These are phyloP conservation scores for Fraxinus floribunda DNA, from an alignment of 305 asterid species.

Conservation along the genomic window DNA sequence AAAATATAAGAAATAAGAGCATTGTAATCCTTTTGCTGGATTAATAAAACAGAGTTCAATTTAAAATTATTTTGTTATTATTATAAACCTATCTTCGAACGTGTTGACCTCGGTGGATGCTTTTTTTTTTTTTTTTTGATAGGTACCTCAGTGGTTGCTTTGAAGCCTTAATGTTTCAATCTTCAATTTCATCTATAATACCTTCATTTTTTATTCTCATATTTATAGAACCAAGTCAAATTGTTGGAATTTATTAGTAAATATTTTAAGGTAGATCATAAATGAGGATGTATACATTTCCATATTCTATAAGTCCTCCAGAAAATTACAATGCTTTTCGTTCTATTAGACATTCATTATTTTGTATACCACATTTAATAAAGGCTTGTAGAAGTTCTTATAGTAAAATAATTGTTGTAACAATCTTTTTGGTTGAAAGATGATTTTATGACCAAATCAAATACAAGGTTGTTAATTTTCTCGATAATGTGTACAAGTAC, in stretches of 20 bases:
- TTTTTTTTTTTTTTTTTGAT: too few species aligned
- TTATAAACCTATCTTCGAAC: background rate
- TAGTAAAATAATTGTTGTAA: background rate
- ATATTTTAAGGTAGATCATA: background rate
- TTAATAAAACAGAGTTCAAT: background rate
- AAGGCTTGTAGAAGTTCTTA: background rate
- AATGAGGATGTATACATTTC: background rate
- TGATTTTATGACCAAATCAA: background rate
- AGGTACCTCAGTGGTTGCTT: background rate
- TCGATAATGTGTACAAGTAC: background rate
- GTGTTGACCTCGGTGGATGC: background rate
- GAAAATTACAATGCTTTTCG: background rate
- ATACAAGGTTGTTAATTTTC: background rate
- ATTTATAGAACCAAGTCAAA: background rate
- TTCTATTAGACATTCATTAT: background rate
- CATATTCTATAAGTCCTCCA: background rate
- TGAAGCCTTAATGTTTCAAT: background rate
- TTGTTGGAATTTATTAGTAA: background rate
- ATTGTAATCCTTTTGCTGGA: background rate
- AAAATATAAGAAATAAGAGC: background rate
- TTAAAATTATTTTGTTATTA: background rate
- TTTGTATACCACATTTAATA: background rate
- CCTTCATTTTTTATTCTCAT: background rate
- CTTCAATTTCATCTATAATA: background rate
- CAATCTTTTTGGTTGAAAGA: background rate